Evolutionary conservation across 257 asterid genomes (phyloP), one percentile per base, ranked within the genome.

Genomic region (Nicotiana sylvestris): DNA sequence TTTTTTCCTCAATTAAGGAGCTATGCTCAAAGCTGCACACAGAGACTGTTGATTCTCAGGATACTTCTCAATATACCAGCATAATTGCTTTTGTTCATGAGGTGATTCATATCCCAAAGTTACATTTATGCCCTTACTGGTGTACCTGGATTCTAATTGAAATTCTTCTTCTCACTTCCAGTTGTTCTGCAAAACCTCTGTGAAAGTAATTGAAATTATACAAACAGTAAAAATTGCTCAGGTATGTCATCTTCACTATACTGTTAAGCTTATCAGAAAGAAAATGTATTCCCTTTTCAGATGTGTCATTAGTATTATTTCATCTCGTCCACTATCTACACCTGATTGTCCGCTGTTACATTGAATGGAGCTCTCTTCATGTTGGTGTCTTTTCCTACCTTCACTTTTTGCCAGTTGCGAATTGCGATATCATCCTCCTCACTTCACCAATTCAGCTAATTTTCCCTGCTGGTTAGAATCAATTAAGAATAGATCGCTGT

Each of bases 201-300:
- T 97, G 46, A 92, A 90, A 88, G 76, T 94, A 89, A 90, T 93
- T 16, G 92, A 92, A 61, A 88, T 92, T 84, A 82, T 94, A 72
- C 94, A 85, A 81, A 89, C 91, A 1, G 88, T 96, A 68, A 94
- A 96, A 74, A 96, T 96, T 66, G 97, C 94, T 55, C 99, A 94
- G 96, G 99, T 96, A 86, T 64, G 83, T 83, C 67, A 7, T 62
- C 3, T 74, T 74, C 64, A 27, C 51, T 51, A 51, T 57, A 7
- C 64, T 57, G 64, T 57, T 17, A 57, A 18, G 29, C 9, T 57
- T 57, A 57, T 17, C 64, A 57, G 64, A 17, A 57, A 57, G 9
- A 57, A 5, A 57, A 5, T 27, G 80, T 43, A 30, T 74, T 74
- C 64, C 80, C 56, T 49, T 74, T 51, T 51, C 39, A 12, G 60